Evolutionary conservation across 305 asterid genomes (phyloP).

Genomic region (Plantago coronopus): DNA sequence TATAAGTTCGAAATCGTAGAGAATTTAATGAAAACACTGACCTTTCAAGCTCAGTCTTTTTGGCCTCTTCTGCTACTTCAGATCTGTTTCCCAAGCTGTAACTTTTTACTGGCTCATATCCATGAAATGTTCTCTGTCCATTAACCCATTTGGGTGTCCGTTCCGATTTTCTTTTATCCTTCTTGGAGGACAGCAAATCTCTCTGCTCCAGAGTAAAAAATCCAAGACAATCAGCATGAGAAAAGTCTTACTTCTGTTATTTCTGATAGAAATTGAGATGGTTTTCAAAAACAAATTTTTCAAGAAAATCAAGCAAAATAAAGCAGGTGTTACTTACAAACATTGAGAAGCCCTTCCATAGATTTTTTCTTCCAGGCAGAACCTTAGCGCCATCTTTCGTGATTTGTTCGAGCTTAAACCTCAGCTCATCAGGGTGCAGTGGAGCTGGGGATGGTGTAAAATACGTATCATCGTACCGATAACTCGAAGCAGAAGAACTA

Average conservation of each 20-base stretch:
- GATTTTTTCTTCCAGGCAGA: background rate
- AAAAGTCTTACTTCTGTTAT: background rate
- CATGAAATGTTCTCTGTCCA: conserved; percentile 1
- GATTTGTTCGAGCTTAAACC: background rate
- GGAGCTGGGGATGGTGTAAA: background rate
- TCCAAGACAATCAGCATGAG: no score
- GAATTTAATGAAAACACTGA: background rate
- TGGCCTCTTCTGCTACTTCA: background rate
- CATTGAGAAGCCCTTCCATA: conserved; percentile 5
- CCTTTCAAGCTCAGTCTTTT: conserved; percentile 1
- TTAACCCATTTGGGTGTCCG: background rate
- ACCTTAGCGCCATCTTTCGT: background rate
- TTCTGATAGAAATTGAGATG: conserved; percentile 2
- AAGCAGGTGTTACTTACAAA: conserved; percentile 11
- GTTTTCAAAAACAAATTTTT: background rate
- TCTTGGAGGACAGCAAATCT: background rate
- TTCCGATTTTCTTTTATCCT: background rate
- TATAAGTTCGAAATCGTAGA: background rate
- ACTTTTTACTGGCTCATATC: conserved; percentile 7
- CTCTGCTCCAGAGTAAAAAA: background rate
- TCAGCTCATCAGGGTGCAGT: background rate
- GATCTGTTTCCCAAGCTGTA: background rate
- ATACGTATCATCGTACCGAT: background rate
- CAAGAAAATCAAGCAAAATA: background rate
- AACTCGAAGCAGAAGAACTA: background rate